Evolutionary conservation across 1,284 basidiomycete species (phyloP).

Genomic region (Phellopilus nigrolimitatus): DNA sequence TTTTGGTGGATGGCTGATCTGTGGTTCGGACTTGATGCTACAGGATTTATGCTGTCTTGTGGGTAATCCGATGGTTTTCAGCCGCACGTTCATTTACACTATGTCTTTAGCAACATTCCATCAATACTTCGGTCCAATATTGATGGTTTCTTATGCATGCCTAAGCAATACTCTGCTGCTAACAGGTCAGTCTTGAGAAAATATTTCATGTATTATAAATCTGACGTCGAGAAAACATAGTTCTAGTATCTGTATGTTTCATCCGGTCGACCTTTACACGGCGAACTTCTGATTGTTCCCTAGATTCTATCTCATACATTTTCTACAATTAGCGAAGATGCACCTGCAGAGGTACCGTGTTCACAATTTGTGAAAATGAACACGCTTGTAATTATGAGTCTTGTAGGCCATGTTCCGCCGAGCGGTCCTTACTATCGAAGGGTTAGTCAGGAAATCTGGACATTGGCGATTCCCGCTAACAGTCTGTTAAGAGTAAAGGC

Average conservation of each 20-base stretch:
- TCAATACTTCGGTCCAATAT: slow-evolving; percentile 75
- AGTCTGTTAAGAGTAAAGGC: slow-evolving; percentile 60
- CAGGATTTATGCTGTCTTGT: slow-evolving; percentile 75
- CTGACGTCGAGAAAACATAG: slow-evolving; percentile 32
- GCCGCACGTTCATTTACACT: not conserved
- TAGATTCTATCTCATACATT: slow-evolving; percentile 94
- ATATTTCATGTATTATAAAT: slow-evolving; percentile 10
- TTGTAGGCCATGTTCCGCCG: slow-evolving; percentile 84
- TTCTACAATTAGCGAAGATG: slow-evolving; percentile 86
- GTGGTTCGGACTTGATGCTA: slow-evolving; percentile 87
- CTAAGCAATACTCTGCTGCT: slow-evolving; percentile 83
- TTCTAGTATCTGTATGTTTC: slow-evolving; percentile 72
- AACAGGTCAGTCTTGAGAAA: slow-evolving; percentile 48
- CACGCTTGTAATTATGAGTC: slow-evolving; percentile 7
- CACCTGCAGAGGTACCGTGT: slow-evolving; percentile 71
- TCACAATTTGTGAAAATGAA: not conserved
- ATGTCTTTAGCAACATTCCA: slow-evolving; percentile 62
- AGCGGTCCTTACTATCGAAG: slow-evolving; percentile 87
- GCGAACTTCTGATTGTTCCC: no score
- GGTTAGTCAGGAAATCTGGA: slow-evolving; percentile 38
- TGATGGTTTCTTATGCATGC: slow-evolving; percentile 86
- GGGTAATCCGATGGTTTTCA: not conserved
- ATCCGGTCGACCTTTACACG: no score
- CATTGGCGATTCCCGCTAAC: slow-evolving; percentile 23
- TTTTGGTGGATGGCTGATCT: slow-evolving; percentile 86